Evolutionary conservation across 768 basidiomycete genomes (phyloP).

Genomic region (Holtermannia corniformis): DNA sequence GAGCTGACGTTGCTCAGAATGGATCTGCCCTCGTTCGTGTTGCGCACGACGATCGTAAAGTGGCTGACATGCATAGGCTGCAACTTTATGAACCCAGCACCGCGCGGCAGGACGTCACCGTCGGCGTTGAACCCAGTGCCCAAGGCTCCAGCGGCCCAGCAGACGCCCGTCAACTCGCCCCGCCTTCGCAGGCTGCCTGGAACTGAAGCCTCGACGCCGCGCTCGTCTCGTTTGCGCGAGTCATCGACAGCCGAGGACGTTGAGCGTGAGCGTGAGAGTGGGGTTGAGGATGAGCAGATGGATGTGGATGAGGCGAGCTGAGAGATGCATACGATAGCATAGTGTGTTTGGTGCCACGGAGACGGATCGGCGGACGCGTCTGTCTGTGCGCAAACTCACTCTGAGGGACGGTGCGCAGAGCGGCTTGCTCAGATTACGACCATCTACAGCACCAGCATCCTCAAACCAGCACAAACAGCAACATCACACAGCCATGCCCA

Average conservation of each 20-base stretch:
- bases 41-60: neutral
- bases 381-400: too few relatives aligned
- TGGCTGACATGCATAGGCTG: slow-evolving; percentile 21
- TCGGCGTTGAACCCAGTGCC: neutral
- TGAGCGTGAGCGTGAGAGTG: slow-evolving; percentile 8
- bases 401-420: too few relatives aligned
- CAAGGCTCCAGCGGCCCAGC: neutral
- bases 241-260: slow-evolving; percentile 13
- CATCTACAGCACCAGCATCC: too few relatives aligned
- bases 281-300: slow-evolving; percentile 13
- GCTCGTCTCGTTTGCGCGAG: slow-evolving; percentile 19
- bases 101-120: slow-evolving; percentile 1
- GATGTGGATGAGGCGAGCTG: slow-evolving; percentile 18
- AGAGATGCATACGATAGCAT: neutral
- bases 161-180: neutral
- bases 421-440: too few relatives aligned
- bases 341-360: too few relatives aligned
- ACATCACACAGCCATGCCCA: too few relatives aligned
- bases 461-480: too few relatives aligned
- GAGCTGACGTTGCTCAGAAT: slow-evolving; percentile 10
- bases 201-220: slow-evolving; percentile 18
- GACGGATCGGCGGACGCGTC: too few relatives aligned
- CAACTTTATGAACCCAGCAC: slow-evolving; percentile 37
- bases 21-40: slow-evolving; percentile 30
- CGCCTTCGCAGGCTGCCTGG: neutral